Base-by-base conservation (phyloP, 306 rosid genomes). In the Cyclanthera cordifolia region DNA sequence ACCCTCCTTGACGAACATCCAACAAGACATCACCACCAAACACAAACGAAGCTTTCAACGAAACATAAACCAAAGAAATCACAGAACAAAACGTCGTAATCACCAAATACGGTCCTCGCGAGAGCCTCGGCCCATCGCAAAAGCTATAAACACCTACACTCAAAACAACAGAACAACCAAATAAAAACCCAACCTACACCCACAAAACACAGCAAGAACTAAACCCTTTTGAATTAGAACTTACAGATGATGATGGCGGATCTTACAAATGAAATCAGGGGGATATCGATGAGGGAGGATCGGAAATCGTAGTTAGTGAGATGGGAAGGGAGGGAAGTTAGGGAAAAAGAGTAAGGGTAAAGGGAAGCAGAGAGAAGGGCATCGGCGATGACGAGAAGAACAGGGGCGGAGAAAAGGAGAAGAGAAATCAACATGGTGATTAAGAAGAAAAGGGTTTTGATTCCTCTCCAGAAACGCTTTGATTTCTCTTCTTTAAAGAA, bases 191-290 rank as follows among this genome's bases (percentile, higher is more conserved):
- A 14, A 27, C 1, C 4, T 23, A 20, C 13, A 16, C n/a, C n/a
- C n/a, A n/a, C n/a, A n/a, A n/a, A n/a, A n/a, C n/a, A n/a, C n/a
- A n/a, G n/a, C n/a, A n/a, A n/a, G n/a, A n/a, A n/a, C n/a, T n/a
- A n/a, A n/a, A n/a, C n/a, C n/a, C n/a, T n/a, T n/a, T n/a, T 21
- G 15, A 16, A n/a, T 6, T 2, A 15, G 20, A 19, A 79, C 99
- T 86, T 77, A 94, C 99, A 90, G 79, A 94, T 72, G 50, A 94
- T 94, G 80, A 94, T 78, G 70, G 88, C 71, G 60, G 97, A 94
- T 79, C 99, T 65, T 2, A 85, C 21, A 5, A 88, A 74, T 30
- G 99, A 90, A 9, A 90, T 72, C 28, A 90, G 82, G n/a, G 99
- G 99, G 32, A 94, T 90, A 46, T 94, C 99, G 53, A 90, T 67